Conservation (phyloP, 192 early-diverging fungal species). For the Podila horticola region DNA sequence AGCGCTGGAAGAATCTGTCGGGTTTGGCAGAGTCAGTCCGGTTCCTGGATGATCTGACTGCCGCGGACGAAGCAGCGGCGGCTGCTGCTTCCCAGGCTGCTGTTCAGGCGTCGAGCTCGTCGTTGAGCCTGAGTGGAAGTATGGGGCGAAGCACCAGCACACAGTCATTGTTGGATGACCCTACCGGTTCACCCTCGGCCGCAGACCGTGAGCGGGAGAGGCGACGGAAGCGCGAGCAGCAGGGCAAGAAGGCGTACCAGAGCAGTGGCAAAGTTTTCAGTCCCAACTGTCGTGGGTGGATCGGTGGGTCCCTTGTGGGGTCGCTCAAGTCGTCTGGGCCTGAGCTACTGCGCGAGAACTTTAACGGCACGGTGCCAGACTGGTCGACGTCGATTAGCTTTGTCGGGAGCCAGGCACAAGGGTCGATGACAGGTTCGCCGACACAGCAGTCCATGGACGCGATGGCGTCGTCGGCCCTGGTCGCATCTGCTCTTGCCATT, state of each 20-base stretch:
- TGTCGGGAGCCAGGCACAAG: background rate
- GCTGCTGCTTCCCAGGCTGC: conserved; percentile 15
- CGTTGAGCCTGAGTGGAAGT: background rate
- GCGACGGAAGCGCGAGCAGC: conserved; percentile 18
- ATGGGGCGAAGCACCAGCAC: conserved; percentile 4
- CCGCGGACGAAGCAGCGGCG: conserved; percentile 22
- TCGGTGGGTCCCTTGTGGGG: conserved; percentile 84
- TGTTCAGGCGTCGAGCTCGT: background rate
- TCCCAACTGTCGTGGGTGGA: conserved; percentile 79
- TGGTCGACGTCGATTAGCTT: conserved; percentile 59
- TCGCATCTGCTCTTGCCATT: conserved; percentile 31
- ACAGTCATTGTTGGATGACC: conserved; percentile 27
- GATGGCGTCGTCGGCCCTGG: conserved; percentile 3
- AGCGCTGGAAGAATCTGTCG: conserved; percentile 58
- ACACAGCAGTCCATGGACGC: background rate
- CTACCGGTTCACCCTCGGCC: background rate
- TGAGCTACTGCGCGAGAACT: conserved; percentile 75
- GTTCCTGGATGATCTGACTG: conserved; percentile 63
- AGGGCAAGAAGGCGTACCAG: conserved; percentile 32
- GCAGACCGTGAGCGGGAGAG: conserved; percentile 32
- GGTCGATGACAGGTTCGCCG: background rate
- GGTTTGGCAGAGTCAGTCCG: conserved; percentile 60
- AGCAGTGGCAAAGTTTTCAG: conserved; percentile 71
- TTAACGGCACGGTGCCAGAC: conserved; percentile 69
- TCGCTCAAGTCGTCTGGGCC: conserved; percentile 76